These are phyloP conservation scores for Lipomyces sp. DNA, from an alignment of 805 yeast genomes.

Conservation along the genomic window DNA sequence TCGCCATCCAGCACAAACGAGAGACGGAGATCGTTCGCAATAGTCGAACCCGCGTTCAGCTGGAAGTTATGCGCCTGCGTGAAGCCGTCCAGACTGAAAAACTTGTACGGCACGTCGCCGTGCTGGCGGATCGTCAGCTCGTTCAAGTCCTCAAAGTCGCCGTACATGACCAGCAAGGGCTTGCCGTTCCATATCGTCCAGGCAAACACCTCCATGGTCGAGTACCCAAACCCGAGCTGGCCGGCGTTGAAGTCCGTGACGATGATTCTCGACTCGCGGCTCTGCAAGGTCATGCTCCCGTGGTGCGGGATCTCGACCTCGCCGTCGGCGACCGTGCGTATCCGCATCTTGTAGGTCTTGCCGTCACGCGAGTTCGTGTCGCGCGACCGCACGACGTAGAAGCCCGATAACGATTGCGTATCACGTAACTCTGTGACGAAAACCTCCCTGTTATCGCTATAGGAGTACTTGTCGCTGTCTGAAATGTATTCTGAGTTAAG, in stretches of 20 bases:
- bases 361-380: constrained; percentile 8
- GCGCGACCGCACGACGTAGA: constrained; percentile 13
- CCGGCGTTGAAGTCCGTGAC: constrained; percentile 17
- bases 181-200: constrained; percentile 18
- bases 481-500: constrained; percentile 8
- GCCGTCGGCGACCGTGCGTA: constrained; percentile 2
- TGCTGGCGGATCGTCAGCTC: constrained; percentile 5
- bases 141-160: constrained; percentile 17
- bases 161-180: constrained; percentile 19
- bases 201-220: constrained; percentile 20
- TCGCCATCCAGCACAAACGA: constrained; percentile 9
- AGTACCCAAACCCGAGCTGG: constrained; percentile 5
- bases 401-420: constrained; percentile 8
- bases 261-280: constrained; percentile 16
- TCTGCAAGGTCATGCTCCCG: constrained; percentile 7
- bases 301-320: constrained; percentile 3
- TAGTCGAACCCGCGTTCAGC: neutral
- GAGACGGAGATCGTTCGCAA: constrained; percentile 3
- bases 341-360: constrained; percentile 2
- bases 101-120: constrained; percentile 4
- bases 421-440: constrained; percentile 23
- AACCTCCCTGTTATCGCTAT: constrained; percentile 15
- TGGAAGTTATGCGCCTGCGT: neutral
- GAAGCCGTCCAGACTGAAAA: constrained; percentile 8
- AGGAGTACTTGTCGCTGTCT: constrained; percentile 8